Conservation (phyloP, 352 stramenopile genomes). For the Halophytophthora polymorphica region DNA sequence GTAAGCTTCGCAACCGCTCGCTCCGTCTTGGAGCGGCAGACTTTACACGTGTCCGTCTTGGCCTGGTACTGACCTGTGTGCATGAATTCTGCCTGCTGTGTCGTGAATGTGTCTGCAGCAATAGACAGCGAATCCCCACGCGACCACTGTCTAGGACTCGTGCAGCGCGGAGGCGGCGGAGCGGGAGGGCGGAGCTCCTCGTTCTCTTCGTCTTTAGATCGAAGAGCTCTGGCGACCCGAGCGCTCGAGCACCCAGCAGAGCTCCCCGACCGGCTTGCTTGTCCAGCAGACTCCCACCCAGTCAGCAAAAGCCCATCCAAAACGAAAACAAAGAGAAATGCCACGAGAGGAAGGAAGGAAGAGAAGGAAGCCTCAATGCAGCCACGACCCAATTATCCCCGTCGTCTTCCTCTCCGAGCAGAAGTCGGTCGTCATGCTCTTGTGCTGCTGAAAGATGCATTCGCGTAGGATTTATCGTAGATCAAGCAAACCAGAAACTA, state of each 20-base stretch:
- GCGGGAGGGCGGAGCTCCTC: conserved; percentile 6
- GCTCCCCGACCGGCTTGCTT: background rate
- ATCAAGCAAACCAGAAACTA: background rate
- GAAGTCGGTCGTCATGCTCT: no score
- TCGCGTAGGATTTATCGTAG: background rate
- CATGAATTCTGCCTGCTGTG: conserved; percentile 1
- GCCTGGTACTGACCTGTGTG: background rate
- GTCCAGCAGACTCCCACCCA: conserved; percentile 1
- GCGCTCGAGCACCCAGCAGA: conserved; percentile 1
- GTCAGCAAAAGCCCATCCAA: conserved; percentile 13
- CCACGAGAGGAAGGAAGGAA: no score
- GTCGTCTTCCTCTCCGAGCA: conserved; percentile 1
- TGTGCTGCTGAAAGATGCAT: background rate
- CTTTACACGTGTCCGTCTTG: background rate
- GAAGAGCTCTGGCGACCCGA: conserved; percentile 21
- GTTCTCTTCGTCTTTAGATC: conserved; percentile 31
- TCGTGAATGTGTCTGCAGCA: conserved; percentile 8
- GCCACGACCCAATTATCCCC: conserved; percentile 16
- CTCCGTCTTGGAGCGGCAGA: no score
- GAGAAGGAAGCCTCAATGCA: conserved; percentile 30
- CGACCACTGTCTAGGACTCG: conserved; percentile 3
- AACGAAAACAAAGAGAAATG: conserved; percentile 11
- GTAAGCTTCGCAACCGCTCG: no score
- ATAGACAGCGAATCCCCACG: conserved; percentile 10
- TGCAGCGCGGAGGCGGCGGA: conserved; percentile 1